phyloP scores from a whole-genome alignment of 179 eudicot species.

The Pouteria campechiana region DNA sequence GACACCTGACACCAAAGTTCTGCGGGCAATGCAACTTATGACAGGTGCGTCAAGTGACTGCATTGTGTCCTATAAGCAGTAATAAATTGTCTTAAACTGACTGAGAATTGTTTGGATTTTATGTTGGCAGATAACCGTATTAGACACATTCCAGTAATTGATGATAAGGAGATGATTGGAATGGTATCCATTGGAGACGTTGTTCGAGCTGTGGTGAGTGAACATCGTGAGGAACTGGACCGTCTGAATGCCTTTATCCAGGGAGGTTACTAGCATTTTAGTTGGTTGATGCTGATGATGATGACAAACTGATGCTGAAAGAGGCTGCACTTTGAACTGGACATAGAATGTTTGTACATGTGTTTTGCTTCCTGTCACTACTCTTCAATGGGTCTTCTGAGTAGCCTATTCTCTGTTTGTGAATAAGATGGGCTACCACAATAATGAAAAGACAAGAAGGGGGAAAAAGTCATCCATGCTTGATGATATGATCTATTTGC shows the following conservation, averaged over 20 bases:
- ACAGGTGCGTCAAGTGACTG: conserved; percentile 38
- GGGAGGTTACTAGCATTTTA: conserved; percentile 79
- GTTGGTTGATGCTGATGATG: conserved; percentile 14
- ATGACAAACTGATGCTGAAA: not conserved
- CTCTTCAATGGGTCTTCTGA: too few species aligned
- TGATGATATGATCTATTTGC: too few species aligned
- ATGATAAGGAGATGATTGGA: conserved; percentile 64
- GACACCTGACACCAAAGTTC: conserved; percentile 73
- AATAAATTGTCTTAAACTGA: not conserved
- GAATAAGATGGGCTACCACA: too few species aligned
- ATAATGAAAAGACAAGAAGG: too few species aligned
- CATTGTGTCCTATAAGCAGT: not conserved
- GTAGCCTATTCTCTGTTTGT: too few species aligned
- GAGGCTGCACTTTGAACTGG: too few species aligned
- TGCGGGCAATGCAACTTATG: conserved; percentile 97
- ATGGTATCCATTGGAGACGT: conserved; percentile 99
- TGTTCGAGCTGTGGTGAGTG: conserved; percentile 90
- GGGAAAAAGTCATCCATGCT: too few species aligned
- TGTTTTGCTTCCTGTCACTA: too few species aligned
- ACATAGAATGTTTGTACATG: too few species aligned
- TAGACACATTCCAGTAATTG: conserved; percentile 90
- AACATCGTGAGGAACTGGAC: conserved; percentile 87
- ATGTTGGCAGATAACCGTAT: conserved; percentile 86
- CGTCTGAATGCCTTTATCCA: conserved; percentile 89
- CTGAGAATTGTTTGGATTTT: conserved; percentile 4